Percentiles rank a stretch among this genome's conserved stretches.
Evolutionary conservation across 805 yeast genomes (phyloP).

Genomic region (Wickerhamomyces bisporus): DNA sequence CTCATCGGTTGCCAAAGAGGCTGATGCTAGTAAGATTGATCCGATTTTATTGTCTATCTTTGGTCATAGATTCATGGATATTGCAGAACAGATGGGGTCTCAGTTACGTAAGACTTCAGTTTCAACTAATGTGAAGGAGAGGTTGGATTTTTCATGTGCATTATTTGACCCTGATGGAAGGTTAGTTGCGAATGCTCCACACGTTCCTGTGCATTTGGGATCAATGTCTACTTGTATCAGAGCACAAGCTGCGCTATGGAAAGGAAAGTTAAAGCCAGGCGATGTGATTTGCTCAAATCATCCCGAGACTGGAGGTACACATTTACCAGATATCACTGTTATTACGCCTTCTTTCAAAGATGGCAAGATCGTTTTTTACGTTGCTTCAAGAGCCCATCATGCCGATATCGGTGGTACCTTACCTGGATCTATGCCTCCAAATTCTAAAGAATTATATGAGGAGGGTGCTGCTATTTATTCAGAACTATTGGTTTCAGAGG

Average conservation of each 20-base stretch:
- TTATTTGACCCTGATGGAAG: constrained; percentile 73
- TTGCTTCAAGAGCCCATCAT: constrained; percentile 94
- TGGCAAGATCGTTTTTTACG: constrained; percentile 66
- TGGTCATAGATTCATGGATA: constrained; percentile 82
- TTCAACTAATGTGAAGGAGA: constrained; percentile 77
- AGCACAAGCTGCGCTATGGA: constrained; percentile 62
- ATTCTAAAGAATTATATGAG: constrained; percentile 76
- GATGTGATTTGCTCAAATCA: constrained; percentile 77
- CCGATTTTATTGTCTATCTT: constrained; percentile 73
- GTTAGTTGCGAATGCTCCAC: constrained; percentile 84
- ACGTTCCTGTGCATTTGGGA: constrained; percentile 81
- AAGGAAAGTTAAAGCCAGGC: constrained; percentile 58
- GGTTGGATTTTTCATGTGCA: constrained; percentile 83
- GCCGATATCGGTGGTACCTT: constrained; percentile 91
- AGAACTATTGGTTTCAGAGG: constrained; percentile 65
- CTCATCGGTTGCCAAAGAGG: constrained; percentile 10
- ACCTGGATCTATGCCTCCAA: constrained; percentile 95
- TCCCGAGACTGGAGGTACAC: constrained; percentile 84
- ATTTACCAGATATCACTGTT: constrained; percentile 86
- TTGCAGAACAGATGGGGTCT: constrained; percentile 87
- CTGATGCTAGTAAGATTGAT: constrained; percentile 39
- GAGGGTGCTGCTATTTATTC: constrained; percentile 89
- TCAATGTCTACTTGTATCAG: constrained; percentile 80
- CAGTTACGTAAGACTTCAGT: constrained; percentile 77
- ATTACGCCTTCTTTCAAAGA: constrained; percentile 82